phyloP scores from a whole-genome alignment of 1,139 yeast genomes.

The Blastobotrys capitulatus region DNA sequence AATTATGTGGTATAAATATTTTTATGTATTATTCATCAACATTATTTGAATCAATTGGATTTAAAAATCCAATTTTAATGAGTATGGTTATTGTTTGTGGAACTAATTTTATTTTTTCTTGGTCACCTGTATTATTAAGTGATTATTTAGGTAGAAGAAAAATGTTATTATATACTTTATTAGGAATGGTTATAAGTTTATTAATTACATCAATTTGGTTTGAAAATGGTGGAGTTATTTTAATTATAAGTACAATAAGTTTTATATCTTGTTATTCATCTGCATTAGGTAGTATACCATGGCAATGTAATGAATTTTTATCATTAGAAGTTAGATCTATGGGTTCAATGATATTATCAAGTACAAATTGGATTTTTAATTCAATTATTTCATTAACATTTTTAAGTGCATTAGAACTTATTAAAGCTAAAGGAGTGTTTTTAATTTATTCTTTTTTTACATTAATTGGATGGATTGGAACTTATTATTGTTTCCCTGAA shows the following conservation, averaged over 20 bases:
- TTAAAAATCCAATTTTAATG: constrained; percentile 55
- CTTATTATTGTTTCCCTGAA: constrained; percentile 43
- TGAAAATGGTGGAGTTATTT: constrained; percentile 13
- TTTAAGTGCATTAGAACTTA: constrained; percentile 33
- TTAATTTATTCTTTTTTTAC: constrained; percentile 37
- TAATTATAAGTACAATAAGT: constrained; percentile 34
- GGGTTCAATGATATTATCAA: constrained; percentile 42
- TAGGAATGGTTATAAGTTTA: constrained; percentile 40
- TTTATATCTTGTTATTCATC: constrained; percentile 45
- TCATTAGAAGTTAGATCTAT: constrained; percentile 41
- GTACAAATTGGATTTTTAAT: constrained; percentile 44
- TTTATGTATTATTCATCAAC: constrained; percentile 72
- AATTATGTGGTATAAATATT: constrained; percentile 69
- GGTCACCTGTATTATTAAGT: constrained; percentile 51
- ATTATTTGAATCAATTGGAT: constrained; percentile 55
- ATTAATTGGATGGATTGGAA: constrained; percentile 39
- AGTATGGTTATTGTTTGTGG: constrained; percentile 56
- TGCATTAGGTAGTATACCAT: constrained; percentile 45
- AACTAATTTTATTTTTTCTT: constrained; percentile 61
- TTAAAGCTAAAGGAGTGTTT: constrained; percentile 37
- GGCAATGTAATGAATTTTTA: constrained; percentile 45
- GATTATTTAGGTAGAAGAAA: constrained; percentile 61
- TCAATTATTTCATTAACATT: constrained; percentile 38
- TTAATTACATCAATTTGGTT: constrained; percentile 25
- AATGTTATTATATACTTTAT: constrained; percentile 48